Percentiles rank a stretch among this genome's conserved stretches.
phyloP scores from a whole-genome alignment of 805 yeast species.

The Cyberlindnera amylophila region DNA sequence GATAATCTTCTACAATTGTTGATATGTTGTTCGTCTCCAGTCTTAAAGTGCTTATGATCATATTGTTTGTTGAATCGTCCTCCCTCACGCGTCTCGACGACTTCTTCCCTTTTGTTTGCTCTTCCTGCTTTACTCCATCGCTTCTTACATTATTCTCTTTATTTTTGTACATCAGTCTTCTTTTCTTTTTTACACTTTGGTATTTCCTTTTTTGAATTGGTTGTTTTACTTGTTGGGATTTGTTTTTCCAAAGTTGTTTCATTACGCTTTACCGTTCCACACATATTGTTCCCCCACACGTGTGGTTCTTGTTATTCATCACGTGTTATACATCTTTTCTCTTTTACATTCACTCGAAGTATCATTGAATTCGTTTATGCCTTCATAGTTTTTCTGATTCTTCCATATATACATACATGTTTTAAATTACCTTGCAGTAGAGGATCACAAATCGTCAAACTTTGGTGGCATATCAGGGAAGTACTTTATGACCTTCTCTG shows the following conservation, averaged over 20 bases:
- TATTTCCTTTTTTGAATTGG: not conserved
- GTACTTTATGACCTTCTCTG: conserved; percentile 10
- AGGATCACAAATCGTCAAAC: conserved; percentile 9
- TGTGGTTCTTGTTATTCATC: not conserved
- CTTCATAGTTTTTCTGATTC: conserved; percentile 1
- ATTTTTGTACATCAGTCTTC: not conserved
- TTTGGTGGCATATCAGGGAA: conserved; percentile 52
- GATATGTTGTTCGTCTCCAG: no score
- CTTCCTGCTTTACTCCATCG: not conserved
- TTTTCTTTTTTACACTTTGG: not conserved
- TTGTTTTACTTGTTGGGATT: conserved; percentile 1
- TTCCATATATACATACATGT: not conserved
- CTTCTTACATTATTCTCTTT: not conserved
- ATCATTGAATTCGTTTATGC: no score
- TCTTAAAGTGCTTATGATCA: no score
- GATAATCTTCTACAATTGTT: no score
- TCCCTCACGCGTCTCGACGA: no score
- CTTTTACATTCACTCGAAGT: not conserved
- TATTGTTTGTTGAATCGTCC: no score
- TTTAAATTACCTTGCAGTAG: not conserved
- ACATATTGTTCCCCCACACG: not conserved
- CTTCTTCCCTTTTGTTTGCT: no score
- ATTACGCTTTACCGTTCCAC: not conserved
- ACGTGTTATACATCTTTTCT: not conserved
- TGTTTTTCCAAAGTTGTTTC: not conserved